Percentiles rank a stretch among this genome's conserved stretches.
Conservation (phyloP, 179 eudicot genomes). For the Amaranthus tricolor region DNA sequence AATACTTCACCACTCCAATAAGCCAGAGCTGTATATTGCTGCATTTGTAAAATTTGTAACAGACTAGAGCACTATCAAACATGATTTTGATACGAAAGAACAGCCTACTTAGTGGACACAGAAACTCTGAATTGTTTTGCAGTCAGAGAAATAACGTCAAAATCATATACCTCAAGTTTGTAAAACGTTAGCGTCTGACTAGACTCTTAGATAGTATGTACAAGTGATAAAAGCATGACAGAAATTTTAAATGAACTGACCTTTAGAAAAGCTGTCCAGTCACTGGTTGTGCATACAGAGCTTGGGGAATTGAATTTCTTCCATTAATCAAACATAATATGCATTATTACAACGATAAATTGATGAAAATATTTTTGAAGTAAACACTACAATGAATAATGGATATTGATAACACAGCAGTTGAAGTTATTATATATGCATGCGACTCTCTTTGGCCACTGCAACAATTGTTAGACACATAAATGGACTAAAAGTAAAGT, state of each 20-base stretch:
- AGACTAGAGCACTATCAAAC: neutral
- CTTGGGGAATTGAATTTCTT: conserved; percentile 97
- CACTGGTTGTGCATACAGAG: conserved; percentile 77
- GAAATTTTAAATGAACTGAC: conserved; percentile 32
- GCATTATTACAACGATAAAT: neutral
- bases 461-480: neutral
- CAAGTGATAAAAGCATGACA: neutral
- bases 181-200: neutral
- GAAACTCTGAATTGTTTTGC: neutral
- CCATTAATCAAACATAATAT: conserved; percentile 24
- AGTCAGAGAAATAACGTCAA: neutral
- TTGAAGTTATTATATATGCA: neutral
- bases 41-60: neutral
- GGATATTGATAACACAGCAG: neutral
- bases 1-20: neutral
- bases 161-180: neutral
- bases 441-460: neutral
- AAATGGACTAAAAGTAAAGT: neutral
- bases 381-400: neutral
- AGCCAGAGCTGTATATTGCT: neutral
- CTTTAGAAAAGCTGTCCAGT: conserved; percentile 90
- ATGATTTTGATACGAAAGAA: conserved; percentile 4
- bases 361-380: neutral
- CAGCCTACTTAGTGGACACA: conserved; percentile 1
- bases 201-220: neutral